Base-by-base conservation (phyloP, 805 yeast species). In the Tetrapisispora pingtungensis region DNA sequence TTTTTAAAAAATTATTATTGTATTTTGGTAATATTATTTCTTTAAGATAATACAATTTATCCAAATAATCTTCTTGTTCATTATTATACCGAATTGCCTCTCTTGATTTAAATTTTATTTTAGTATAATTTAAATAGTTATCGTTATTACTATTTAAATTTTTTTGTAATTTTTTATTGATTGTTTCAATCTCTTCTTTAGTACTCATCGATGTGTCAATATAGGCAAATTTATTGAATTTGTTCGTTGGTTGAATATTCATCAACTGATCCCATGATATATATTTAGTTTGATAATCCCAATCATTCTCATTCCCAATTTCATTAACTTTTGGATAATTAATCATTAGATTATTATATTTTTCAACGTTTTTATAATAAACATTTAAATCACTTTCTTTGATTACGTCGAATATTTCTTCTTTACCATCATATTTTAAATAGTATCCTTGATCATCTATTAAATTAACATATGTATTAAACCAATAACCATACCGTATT, bases 1-100 rank as follows among this genome's bases (percentile, higher is more conserved):
- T 17, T 36, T 51, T 42, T 57, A 68, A 19, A 50, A 51, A 41
- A 24, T 42, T 43, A 15, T 47, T 52, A 20, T 65, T 65, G 35
- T 58, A 70, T 1, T 49, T 42, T 4, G 50, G 40, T 14, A 62
- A 31, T 8, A 71, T 42, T 7, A 74, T 54, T 31, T 66, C 49
- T 17, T 61, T 51, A 13, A 81, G 53, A 52, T 75, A 77, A 80
- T 84, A 77, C 1, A 83, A 68, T 50, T 78, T 75, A 57, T 84
- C 90, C 15, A 75, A 47, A 14, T 72, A 73, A 46, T 75, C 26
- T 84, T 80, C 20, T 70, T 58, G 40, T 71, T 70, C 3, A 64
- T 62, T 0, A 42, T 17, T 36, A 32, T 8, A 32, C 10, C 66
- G 46, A 18, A 64, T 54, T 1, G 66, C 64, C 22, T 55, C 57